phyloP scores from a whole-genome alignment of 2,329 filamentous ascomycete species.

The Apiospora pterosperma region DNA sequence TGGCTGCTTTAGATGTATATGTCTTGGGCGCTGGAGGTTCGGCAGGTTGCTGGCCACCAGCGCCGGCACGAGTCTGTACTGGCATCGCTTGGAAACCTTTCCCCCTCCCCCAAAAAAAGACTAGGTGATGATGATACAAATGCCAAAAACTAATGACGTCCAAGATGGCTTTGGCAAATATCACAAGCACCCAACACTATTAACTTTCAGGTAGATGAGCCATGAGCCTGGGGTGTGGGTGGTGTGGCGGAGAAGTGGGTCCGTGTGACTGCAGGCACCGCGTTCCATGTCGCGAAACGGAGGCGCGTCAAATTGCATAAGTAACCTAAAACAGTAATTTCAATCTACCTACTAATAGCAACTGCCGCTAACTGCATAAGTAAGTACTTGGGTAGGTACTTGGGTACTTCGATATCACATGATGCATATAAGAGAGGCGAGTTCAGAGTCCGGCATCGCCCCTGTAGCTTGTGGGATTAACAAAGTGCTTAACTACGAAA shows the following conservation, averaged over 20 bases:
- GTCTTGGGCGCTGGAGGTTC: conserved; percentile 2
- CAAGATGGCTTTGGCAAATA: background rate
- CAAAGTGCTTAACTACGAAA: too few relatives aligned
- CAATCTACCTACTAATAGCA: background rate
- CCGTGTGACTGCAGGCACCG: background rate
- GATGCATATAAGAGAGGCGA: too few relatives aligned
- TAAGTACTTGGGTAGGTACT: background rate
- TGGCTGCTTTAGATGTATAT: conserved; percentile 21
- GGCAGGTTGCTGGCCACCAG: background rate
- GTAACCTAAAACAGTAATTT: background rate
- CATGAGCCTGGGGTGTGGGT: background rate
- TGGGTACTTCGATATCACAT: too few relatives aligned
- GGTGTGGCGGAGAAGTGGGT: background rate
- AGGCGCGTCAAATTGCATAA: background rate
- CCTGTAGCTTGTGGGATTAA: too few relatives aligned
- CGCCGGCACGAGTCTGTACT: conserved; percentile 2
- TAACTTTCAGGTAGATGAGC: background rate
- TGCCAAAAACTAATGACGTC: background rate
- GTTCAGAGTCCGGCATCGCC: too few relatives aligned
- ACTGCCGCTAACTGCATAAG: background rate
- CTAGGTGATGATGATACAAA: background rate
- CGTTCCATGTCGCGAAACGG: background rate
- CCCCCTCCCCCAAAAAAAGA: background rate
- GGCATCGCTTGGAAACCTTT: background rate
- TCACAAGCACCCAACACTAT: background rate